phyloP scores from a whole-genome alignment of 495 filamentous ascomycete genomes.

The Penicillium subrubescens region DNA sequence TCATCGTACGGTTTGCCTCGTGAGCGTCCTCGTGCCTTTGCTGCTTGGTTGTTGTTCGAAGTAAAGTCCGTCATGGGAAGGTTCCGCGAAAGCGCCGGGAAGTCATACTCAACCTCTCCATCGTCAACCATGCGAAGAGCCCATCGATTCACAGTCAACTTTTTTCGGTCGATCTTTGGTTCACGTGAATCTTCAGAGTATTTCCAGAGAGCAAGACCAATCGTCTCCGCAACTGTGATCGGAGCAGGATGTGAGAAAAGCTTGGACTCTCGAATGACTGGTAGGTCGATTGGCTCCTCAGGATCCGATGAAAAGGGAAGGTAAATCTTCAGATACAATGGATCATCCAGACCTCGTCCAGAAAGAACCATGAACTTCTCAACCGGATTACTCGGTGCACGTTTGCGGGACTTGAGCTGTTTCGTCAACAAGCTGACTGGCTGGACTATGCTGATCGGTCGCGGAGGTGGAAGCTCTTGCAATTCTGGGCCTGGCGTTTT shows the following conservation, averaged over 20 bases:
- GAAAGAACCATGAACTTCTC: constrained; percentile 84
- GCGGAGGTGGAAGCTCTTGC: constrained; percentile 84
- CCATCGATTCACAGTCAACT: constrained; percentile 89
- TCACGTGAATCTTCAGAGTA: constrained; percentile 81
- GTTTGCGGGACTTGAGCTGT: constrained; percentile 75
- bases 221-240: constrained; percentile 85
- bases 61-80: constrained; percentile 83
- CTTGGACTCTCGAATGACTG: constrained; percentile 74
- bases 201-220: constrained; percentile 84
- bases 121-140: constrained; percentile 92
- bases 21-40: constrained; percentile 64
- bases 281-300: constrained; percentile 72
- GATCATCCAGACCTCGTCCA: constrained; percentile 80
- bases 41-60: constrained; percentile 80
- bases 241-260: constrained; percentile 64
- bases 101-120: constrained; percentile 94
- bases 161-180: constrained; percentile 66
- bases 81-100: constrained; percentile 79
- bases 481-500: constrained; percentile 60
- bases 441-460: constrained; percentile 82
- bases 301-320: constrained; percentile 76
- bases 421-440: constrained; percentile 73
- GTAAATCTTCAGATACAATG: constrained; percentile 83
- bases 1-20: constrained; percentile 88
- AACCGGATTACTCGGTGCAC: constrained; percentile 79